Base-by-base conservation (phyloP, 2,329 filamentous ascomycete genomes). In the Tolypocladium amazonense region DNA sequence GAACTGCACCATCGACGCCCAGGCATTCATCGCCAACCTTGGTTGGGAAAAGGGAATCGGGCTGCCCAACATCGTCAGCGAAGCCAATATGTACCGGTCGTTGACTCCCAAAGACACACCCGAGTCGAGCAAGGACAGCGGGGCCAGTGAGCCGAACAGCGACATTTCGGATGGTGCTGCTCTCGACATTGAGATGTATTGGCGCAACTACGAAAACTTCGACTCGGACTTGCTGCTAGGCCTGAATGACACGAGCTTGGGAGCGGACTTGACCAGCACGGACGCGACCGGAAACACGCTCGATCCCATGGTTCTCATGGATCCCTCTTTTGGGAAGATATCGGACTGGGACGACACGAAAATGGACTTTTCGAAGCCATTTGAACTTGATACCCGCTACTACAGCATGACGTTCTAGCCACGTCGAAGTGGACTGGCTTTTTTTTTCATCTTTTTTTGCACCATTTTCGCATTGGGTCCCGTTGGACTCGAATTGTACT, bases 101-200 rank as follows among this genome's bases (percentile, higher is more conserved):
- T 72, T 81, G 60, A 84, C 84, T 30, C 83, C 84, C 0, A 84
- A 85, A 61, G 83, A 87, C 66, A 87, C 85, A 9, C 85, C 84
- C 0, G 84, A 86, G 64, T 87, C 84, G 2, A 82, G 77, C 70
- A 85, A 86, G 68, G 83, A 87, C 60, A 80, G 79, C 64, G 79
- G 81, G 4, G 70, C 75, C 11, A 85, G 84, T 47, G 84, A 87
- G 65, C 81, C 82, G 12, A 86, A 80, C 62, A 86, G 83, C 66
- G 84, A 87, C 64, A 80, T 86, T 23, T 79, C 82, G 3, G 84
- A 87, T 60, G 76, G 75, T 6, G 76, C 78, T 4, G 69, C 73
- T 20, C 73, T 85, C 18, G 83, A 86, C 52, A 79, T 85, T 56
- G 80, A 78, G 38, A 67, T 81, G 35, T 71, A 75, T 55, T 85